Conservation (phyloP, 108 stramenopile genomes). For the Skeletonema tropicum region DNA sequence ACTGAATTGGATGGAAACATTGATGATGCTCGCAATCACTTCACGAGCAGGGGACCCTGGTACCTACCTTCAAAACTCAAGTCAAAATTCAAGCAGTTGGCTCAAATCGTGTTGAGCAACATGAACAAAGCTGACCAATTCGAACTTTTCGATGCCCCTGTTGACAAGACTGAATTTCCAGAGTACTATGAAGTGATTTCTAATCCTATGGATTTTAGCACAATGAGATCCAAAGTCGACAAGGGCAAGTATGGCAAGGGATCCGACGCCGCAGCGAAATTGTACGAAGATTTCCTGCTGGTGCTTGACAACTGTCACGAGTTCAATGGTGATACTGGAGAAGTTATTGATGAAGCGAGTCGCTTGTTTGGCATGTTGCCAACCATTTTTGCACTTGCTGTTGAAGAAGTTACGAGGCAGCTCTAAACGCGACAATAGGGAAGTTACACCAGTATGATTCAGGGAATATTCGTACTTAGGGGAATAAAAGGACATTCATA, state of each 20-base stretch:
- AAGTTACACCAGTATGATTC: no score
- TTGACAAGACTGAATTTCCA: conserved; percentile 51
- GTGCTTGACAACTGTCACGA: conserved; percentile 76
- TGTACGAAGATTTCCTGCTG: conserved; percentile 73
- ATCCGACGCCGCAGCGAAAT: conserved; percentile 54
- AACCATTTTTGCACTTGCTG: conserved; percentile 50
- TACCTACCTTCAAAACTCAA: conserved; percentile 52
- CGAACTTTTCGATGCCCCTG: conserved; percentile 71
- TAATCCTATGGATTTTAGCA: conserved; percentile 81
- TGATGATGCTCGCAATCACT: conserved; percentile 56
- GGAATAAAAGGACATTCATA: neutral
- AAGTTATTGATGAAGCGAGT: conserved; percentile 73
- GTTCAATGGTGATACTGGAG: conserved; percentile 74
- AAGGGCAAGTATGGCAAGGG: conserved; percentile 75
- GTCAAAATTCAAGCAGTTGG: conserved; percentile 65
- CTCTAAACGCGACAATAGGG: neutral
- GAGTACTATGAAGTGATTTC: conserved; percentile 69
- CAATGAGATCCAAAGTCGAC: conserved; percentile 70
- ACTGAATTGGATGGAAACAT: conserved; percentile 53
- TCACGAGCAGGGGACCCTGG: conserved; percentile 66
- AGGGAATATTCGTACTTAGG: no score
- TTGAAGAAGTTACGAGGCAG: conserved; percentile 32
- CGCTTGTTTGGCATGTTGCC: conserved; percentile 64
- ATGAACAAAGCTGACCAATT: conserved; percentile 67
- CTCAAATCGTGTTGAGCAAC: conserved; percentile 56